A percentile compares a stretch with the other conserved stretches of the same genome.
These are phyloP conservation scores for Cryptosporidium sp. DNA, from an alignment of 169 alveolate species.

Conservation along the genomic window DNA sequence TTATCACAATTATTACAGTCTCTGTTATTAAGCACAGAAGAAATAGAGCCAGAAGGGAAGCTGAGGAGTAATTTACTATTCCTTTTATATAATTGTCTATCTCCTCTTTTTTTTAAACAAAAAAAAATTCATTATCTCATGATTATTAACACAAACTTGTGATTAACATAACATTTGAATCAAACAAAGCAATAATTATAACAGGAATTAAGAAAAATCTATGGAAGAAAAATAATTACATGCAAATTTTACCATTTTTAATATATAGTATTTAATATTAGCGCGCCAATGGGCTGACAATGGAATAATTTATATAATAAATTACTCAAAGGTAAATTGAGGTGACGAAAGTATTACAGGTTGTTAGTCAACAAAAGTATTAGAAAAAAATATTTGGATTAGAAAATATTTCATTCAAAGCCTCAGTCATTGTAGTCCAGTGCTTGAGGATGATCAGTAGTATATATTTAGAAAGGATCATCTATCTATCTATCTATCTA, in stretches of 20 bases:
- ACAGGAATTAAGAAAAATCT: too few species aligned
- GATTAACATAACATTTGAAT: too few species aligned
- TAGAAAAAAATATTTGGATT: background rate
- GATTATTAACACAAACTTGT: too few species aligned
- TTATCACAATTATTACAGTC: constrained; percentile 25
- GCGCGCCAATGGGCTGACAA: background rate
- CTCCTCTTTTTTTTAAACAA: background rate
- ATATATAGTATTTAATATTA: too few species aligned
- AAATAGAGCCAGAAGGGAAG: constrained; percentile 40
- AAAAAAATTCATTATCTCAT: too few species aligned
- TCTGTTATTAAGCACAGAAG: constrained; percentile 50
- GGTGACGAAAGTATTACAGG: too few species aligned
- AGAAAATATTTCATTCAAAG: too few species aligned
- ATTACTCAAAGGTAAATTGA: too few species aligned
- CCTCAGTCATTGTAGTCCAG: background rate
- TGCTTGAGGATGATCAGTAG: background rate
- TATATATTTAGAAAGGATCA: too few species aligned
- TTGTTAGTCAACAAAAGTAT: background rate
- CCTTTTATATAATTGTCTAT: background rate
- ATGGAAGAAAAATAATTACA: background rate
- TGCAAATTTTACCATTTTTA: background rate
- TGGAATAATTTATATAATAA: too few species aligned
- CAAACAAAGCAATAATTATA: too few species aligned
- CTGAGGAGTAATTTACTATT: background rate
- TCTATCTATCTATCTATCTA: background rate